Percentiles rank a stretch among this genome's conserved stretches.
Conservation (phyloP, 768 basidiomycete species). For the Neoboletus magnificus region DNA sequence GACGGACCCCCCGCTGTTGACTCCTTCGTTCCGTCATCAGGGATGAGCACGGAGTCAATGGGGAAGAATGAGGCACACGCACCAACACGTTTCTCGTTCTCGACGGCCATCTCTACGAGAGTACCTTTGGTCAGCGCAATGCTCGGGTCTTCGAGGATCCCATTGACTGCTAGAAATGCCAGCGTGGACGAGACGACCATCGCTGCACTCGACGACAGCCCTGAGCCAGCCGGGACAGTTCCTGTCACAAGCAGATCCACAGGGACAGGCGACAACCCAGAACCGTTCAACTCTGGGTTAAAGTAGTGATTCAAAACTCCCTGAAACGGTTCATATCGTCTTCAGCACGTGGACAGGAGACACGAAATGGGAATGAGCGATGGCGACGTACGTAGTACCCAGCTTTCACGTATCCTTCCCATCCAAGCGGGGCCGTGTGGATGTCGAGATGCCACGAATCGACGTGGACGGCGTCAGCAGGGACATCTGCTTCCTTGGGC, state of each 20-base stretch:
- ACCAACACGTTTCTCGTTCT: conserved; percentile 83
- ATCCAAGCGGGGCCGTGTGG: conserved; percentile 56
- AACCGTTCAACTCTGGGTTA: conserved; percentile 14
- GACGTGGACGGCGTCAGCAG: conserved; percentile 34
- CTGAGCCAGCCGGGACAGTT: conserved; percentile 81
- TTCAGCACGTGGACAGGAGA: not conserved
- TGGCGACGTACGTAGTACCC: conserved; percentile 65
- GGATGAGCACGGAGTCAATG: not conserved
- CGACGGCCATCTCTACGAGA: conserved; percentile 76
- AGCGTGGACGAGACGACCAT: conserved; percentile 88
- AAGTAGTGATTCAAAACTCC: conserved; percentile 69
- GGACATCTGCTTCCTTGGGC: conserved; percentile 31
- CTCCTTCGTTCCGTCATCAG: conserved; percentile 35
- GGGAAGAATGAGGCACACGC: conserved; percentile 5
- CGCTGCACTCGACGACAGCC: conserved; percentile 84
- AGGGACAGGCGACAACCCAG: conserved; percentile 42
- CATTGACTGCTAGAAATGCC: conserved; percentile 75
- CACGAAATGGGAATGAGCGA: not conserved
- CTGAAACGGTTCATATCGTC: conserved; percentile 29
- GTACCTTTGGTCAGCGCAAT: conserved; percentile 51
- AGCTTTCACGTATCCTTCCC: conserved; percentile 89
- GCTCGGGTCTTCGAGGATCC: conserved; percentile 41
- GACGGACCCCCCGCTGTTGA: conserved; percentile 74
- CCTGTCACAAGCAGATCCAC: conserved; percentile 80
- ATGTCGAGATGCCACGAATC: conserved; percentile 75